These are phyloP conservation scores for Conoideocrella luteorostrata DNA, from an alignment of 2,329 filamentous ascomycete genomes.

Conservation along the genomic window DNA sequence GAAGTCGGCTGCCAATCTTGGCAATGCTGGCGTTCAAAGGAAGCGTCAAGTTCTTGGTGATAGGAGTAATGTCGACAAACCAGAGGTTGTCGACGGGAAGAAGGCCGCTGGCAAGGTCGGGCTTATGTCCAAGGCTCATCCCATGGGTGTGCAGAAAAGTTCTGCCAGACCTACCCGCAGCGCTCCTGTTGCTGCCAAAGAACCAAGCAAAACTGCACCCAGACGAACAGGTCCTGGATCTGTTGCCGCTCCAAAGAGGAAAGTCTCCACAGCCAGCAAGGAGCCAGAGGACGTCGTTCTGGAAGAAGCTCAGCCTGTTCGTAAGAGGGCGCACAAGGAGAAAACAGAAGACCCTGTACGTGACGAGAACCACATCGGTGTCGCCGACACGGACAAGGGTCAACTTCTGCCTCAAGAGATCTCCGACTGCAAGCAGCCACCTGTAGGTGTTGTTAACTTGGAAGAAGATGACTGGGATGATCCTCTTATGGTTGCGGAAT, in stretches of 20 bases:
- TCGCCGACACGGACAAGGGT: conserved; percentile 24
- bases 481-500: conserved; percentile 96
- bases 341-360: conserved; percentile 27
- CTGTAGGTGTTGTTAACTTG: conserved; percentile 27
- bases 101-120: conserved; percentile 62
- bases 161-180: conserved; percentile 52
- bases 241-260: conserved; percentile 64
- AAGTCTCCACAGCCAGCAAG: conserved; percentile 42
- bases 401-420: conserved; percentile 2
- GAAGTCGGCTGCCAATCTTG: conserved; percentile 49
- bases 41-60: conserved; percentile 86
- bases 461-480: conserved; percentile 87
- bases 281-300: conserved; percentile 48
- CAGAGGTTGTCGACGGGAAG: conserved; percentile 64
- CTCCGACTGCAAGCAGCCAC: background rate
- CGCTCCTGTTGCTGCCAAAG: conserved; percentile 59
- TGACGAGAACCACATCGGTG: conserved; percentile 38
- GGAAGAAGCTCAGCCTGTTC: conserved; percentile 63
- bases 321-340: conserved; percentile 54
- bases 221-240: conserved; percentile 71
- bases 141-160: conserved; percentile 74
- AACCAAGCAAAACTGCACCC: conserved; percentile 59
- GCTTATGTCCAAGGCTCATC: conserved; percentile 74
- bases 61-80: conserved; percentile 90
- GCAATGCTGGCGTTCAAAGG: conserved; percentile 44